A percentile compares a stretch with the other conserved stretches of the same genome.
Evolutionary conservation across 768 basidiomycete species (phyloP).

Genomic region (Agaricus sinodeliciosus): DNA sequence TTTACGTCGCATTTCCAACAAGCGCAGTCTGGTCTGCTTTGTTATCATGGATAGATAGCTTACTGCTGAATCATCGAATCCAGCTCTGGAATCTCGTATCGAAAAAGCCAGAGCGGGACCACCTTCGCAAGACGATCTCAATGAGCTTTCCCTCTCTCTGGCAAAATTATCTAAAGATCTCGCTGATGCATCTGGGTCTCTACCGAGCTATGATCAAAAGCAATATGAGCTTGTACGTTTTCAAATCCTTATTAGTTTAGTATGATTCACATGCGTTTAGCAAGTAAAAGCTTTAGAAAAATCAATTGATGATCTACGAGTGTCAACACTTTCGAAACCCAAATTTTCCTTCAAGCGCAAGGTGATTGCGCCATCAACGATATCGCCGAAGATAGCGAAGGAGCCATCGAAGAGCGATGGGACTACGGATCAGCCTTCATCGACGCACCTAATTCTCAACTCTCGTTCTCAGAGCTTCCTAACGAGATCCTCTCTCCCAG

Average conservation of each 20-base stretch:
- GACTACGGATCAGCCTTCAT: neutral
- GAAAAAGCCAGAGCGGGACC: constrained; percentile 27
- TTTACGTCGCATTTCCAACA: constrained; percentile 48
- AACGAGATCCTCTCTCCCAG: constrained; percentile 32
- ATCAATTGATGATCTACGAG: constrained; percentile 43
- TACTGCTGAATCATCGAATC: constrained; percentile 8
- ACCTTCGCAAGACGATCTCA: constrained; percentile 29
- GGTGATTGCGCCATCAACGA: constrained; percentile 10
- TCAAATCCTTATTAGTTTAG: neutral
- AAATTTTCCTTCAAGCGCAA: constrained; percentile 65
- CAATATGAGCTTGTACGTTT: constrained; percentile 44
- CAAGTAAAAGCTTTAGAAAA: constrained; percentile 61
- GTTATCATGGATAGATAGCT: constrained; percentile 6
- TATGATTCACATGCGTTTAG: constrained; percentile 26
- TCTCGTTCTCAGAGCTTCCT: constrained; percentile 41
- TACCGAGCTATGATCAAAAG: constrained; percentile 71
- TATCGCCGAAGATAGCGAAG: neutral
- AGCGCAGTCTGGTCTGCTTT: constrained; percentile 41
- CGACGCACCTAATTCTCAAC: constrained; percentile 36
- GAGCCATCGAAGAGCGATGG: neutral
- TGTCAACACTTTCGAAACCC: constrained; percentile 37
- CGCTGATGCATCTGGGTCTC: constrained; percentile 52
- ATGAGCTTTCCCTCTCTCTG: constrained; percentile 36
- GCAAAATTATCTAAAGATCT: constrained; percentile 58
- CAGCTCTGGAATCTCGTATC: constrained; percentile 42